Evolutionary conservation across 495 filamentous ascomycete genomes (phyloP), one percentile per base, ranked within the genome.

Genomic region (Monascus purpureus): DNA sequence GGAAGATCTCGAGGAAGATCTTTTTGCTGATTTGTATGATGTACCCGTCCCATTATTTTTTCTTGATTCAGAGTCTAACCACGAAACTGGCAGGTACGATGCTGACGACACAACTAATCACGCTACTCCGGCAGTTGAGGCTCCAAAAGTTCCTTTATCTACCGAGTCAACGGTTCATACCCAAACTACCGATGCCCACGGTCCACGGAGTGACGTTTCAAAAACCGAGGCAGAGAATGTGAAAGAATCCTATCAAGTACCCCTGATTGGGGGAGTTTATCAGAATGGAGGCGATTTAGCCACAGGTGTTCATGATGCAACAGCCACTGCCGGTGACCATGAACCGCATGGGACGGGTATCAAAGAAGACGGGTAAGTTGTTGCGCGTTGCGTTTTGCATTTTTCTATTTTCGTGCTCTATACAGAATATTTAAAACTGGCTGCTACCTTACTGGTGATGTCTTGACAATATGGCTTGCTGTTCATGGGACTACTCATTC

Each of bases 291-390:
- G 73, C 31, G 68, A 70, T 45, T 60, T 68, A 24, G 56, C 75
- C 13, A 59, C 63, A 15, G 61, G 65, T 28, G 47, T 44, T 28
- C 41, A 42, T 37, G 43, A 49, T 32, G 35, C 49, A n/a, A 37
- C 40, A 33, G 41, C 61, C 43, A 37, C 52, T 25, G 35, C 37
- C 31, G 41, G 43, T 4, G 50, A 56, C 13, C 35, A 46, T 9
- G 52, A 62, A 30, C 41, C 46, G 39, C 59, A 61, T 11, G 75
- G 54, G 48, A 81, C 47, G 58, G 77, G 83, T 43, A 85, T 93
- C 31, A 96, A 96, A 59, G 90, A 97, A 74, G 90, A 97, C 53
- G 90, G 90, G 90, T 97, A 79, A 94, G 92, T 86, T n/a, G n/a
- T n/a, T n/a, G n/a, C n/a, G n/a, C n/a, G n/a, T n/a, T n/a, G n/a